Evolutionary conservation across 176 grass and related monocot species (phyloP).

Genomic region (Oryza glaberrima): DNA sequence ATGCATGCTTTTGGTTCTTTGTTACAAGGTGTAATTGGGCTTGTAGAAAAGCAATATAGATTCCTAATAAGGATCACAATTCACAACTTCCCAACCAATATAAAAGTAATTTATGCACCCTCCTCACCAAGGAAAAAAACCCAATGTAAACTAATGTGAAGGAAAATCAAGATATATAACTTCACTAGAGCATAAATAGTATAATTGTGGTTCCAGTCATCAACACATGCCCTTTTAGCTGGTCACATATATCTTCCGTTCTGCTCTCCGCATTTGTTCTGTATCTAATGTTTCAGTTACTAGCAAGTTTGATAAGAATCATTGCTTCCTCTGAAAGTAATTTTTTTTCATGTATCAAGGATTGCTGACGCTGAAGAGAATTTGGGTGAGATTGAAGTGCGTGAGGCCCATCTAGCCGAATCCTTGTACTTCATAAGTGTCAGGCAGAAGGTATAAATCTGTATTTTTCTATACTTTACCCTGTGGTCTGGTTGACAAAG

Average conservation of each 20-base stretch:
- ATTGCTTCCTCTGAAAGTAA: conserved; percentile 1
- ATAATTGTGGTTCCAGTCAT: not conserved
- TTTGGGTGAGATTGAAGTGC: conserved; percentile 86
- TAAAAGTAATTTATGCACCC: not conserved
- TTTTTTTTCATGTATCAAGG: conserved; percentile 42
- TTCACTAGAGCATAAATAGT: not conserved
- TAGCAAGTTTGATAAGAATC: not conserved
- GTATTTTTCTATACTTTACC: no score
- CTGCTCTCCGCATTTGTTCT: not conserved
- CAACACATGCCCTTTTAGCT: not conserved
- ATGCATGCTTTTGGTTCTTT: no score
- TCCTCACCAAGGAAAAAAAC: not conserved
- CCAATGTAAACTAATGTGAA: not conserved
- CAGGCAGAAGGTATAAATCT: no score
- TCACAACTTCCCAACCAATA: no score
- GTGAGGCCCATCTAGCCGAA: no score
- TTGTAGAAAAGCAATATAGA: no score
- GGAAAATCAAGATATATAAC: not conserved
- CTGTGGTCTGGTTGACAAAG: no score
- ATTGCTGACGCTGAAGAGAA: conserved; percentile 98
- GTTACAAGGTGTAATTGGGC: no score
- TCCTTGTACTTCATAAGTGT: no score
- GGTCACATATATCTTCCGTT: not conserved
- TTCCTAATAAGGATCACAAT: no score
- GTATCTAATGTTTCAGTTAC: conserved; percentile 2